Conservation (phyloP, 2,329 filamentous ascomycete genomes). For the Trichoderma polysporum region DNA sequence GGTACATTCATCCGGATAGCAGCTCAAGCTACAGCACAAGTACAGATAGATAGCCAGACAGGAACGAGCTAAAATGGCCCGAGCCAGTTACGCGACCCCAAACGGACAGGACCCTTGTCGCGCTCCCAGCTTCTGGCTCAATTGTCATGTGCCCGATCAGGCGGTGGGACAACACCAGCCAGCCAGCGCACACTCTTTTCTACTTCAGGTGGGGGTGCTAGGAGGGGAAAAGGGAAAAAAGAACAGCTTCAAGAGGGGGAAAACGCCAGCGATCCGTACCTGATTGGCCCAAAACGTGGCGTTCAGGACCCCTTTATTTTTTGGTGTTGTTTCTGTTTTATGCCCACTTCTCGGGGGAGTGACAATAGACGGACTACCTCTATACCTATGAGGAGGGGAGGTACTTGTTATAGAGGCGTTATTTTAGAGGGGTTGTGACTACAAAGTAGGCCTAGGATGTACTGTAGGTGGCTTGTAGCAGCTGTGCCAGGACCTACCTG, state of each 20-base stretch:
- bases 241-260: background rate
- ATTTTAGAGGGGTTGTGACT: background rate
- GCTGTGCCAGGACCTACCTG: background rate
- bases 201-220: background rate
- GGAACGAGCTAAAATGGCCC: slow-evolving; percentile 1
- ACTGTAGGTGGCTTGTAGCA: background rate
- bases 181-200: background rate
- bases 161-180: background rate
- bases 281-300: background rate
- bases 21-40: background rate
- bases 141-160: background rate
- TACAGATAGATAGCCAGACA: background rate
- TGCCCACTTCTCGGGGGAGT: background rate
- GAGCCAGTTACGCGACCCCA: background rate
- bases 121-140: background rate
- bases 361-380: too few species aligned
- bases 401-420: background rate
- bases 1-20: background rate
- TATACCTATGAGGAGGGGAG: background rate
- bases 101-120: background rate
- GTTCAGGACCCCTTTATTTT: background rate
- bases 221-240: background rate
- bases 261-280: background rate
- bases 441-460: background rate
- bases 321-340: background rate